Conservation (phyloP, 1,139 yeast species). For the Diutina sp. region DNA sequence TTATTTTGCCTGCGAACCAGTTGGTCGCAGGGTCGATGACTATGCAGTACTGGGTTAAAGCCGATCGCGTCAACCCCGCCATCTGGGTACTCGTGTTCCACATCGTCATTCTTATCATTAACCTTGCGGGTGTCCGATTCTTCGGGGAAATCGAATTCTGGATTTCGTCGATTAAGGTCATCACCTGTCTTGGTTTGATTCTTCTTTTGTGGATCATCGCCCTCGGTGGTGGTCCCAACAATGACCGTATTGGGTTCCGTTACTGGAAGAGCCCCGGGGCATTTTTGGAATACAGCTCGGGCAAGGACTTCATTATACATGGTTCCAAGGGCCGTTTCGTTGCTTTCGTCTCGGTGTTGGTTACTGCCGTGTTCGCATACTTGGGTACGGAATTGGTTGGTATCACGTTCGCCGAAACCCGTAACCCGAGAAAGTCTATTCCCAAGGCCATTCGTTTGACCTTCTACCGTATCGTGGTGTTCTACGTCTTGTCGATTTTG, state of each 20-base stretch:
- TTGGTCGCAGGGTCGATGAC: slow-evolving; percentile 45
- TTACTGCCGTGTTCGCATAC: slow-evolving; percentile 65
- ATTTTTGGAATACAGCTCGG: slow-evolving; percentile 26
- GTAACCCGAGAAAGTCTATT: slow-evolving; percentile 61
- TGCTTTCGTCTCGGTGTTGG: slow-evolving; percentile 52
- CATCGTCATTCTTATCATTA: slow-evolving; percentile 25
- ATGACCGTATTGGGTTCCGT: slow-evolving; percentile 53
- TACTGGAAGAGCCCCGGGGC: slow-evolving; percentile 59
- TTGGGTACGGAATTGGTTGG: slow-evolving; percentile 62
- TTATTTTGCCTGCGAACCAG: slow-evolving; percentile 56
- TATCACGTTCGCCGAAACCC: slow-evolving; percentile 68
- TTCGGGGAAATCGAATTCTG: slow-evolving; percentile 65
- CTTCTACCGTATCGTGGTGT: slow-evolving; percentile 61
- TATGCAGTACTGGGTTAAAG: slow-evolving; percentile 47
- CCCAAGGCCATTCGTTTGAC: slow-evolving; percentile 71
- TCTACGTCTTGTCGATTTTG: slow-evolving; percentile 54
- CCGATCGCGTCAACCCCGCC: slow-evolving; percentile 34
- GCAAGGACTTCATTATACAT: slow-evolving; percentile 14
- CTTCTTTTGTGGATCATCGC: slow-evolving; percentile 34
- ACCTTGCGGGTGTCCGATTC: slow-evolving; percentile 27
- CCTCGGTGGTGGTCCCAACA: slow-evolving; percentile 48
- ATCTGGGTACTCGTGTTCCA: slow-evolving; percentile 46
- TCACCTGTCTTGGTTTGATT: slow-evolving; percentile 44
- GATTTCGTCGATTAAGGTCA: slow-evolving; percentile 45
- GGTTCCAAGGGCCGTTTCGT: slow-evolving; percentile 46